These are phyloP conservation scores for Colletotrichum orbiculare DNA, from an alignment of 2,329 filamentous ascomycete genomes.

Conservation along the genomic window DNA sequence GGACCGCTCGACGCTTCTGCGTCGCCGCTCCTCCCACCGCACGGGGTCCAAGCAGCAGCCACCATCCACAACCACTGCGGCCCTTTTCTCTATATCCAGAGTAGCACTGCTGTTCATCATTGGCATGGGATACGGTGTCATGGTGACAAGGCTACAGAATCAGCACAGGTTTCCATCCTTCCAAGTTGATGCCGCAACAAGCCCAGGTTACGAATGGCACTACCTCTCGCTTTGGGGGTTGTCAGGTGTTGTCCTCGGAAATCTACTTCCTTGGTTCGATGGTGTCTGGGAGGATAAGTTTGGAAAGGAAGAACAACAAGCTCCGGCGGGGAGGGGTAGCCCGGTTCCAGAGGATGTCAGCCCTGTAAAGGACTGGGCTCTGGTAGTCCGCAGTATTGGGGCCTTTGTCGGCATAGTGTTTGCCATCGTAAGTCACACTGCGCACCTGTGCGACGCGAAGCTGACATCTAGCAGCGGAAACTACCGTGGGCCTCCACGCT, in stretches of 20 bases:
- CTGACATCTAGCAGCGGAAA: slow-evolving; percentile 70
- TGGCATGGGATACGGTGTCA: slow-evolving; percentile 83
- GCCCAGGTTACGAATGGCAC: slow-evolving; percentile 62
- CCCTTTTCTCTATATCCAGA: slow-evolving; percentile 67
- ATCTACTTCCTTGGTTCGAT: slow-evolving; percentile 87
- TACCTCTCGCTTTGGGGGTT: slow-evolving; percentile 87
- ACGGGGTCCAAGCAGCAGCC: slow-evolving; percentile 43
- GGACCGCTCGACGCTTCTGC: slow-evolving; percentile 49
- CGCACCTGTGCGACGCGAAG: not conserved
- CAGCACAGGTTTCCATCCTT: slow-evolving; percentile 73
- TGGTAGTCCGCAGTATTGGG: slow-evolving; percentile 68
- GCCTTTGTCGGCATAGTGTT: slow-evolving; percentile 71
- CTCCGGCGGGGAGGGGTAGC: slow-evolving; percentile 40
- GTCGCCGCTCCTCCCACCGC: slow-evolving; percentile 50
- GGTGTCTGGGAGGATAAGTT: slow-evolving; percentile 72
- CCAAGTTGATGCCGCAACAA: slow-evolving; percentile 60
- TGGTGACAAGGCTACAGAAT: slow-evolving; percentile 84
- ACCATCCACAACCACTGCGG: slow-evolving; percentile 42
- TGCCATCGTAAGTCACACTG: slow-evolving; percentile 76
- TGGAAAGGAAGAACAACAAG: slow-evolving; percentile 49
- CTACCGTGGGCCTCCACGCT: slow-evolving; percentile 94
- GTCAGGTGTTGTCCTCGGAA: slow-evolving; percentile 81
- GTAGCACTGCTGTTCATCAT: slow-evolving; percentile 78
- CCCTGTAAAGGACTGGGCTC: slow-evolving; percentile 77
- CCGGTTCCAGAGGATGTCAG: slow-evolving; percentile 45